Conservation (phyloP, 1,139 yeast genomes). For the Barnettozyma hawaiiensis region DNA sequence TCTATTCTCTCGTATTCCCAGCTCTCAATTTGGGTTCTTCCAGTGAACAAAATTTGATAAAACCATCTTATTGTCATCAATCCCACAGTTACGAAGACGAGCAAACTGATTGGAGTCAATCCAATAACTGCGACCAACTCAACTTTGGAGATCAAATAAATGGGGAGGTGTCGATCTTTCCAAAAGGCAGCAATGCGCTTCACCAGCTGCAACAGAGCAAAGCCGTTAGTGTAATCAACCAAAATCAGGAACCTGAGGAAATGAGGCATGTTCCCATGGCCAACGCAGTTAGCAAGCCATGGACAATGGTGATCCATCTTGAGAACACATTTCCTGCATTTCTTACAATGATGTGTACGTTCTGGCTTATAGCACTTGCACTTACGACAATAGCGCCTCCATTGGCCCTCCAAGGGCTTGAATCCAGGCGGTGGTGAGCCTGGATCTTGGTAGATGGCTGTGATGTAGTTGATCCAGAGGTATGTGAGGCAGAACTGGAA, state of each 20-base stretch:
- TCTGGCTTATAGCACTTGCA: conserved; percentile 68
- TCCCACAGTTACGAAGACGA: conserved; percentile 54
- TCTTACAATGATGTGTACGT: conserved; percentile 73
- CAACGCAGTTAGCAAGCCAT: conserved; percentile 85
- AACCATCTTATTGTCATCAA: conserved; percentile 59
- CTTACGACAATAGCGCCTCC: conserved; percentile 61
- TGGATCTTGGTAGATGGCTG: conserved; percentile 54
- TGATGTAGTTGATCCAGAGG: conserved; percentile 66
- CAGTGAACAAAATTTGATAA: conserved; percentile 48
- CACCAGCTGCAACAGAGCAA: conserved; percentile 40
- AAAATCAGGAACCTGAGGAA: conserved; percentile 72
- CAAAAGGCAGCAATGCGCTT: conserved; percentile 43
- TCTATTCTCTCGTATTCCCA: conserved; percentile 90
- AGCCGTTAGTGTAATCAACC: conserved; percentile 54
- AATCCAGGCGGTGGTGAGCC: conserved; percentile 50
- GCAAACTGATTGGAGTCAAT: conserved; percentile 48
- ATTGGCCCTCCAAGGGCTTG: conserved; percentile 34
- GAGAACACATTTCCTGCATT: conserved; percentile 55
- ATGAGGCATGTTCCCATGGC: conserved; percentile 73
- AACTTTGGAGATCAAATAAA: conserved; percentile 47
- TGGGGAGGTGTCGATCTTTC: conserved; percentile 49
- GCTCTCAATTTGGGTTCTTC: conserved; percentile 87
- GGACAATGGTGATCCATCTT: conserved; percentile 89
- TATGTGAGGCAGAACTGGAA: conserved; percentile 46
- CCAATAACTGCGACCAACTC: conserved; percentile 55